A percentile compares a stretch with the other conserved stretches of the same genome.
Conservation (phyloP, 139 green algal genomes). For the Micractinium sp. region DNA sequence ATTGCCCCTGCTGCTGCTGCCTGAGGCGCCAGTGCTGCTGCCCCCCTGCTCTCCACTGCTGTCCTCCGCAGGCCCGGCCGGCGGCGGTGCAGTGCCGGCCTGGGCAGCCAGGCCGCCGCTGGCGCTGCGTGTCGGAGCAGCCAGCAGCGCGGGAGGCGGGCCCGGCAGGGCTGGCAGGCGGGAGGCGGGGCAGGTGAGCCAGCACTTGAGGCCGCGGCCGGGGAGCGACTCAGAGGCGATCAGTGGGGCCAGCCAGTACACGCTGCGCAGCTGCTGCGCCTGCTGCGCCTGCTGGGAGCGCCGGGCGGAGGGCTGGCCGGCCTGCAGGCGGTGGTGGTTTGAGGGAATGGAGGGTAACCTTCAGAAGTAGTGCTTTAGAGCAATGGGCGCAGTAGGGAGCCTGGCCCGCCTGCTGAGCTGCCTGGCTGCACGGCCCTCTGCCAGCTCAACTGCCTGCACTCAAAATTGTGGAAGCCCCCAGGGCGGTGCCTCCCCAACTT, state of each 20-base stretch:
- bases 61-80: neutral
- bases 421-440: too few species aligned
- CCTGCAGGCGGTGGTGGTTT: neutral
- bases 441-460: too few species aligned
- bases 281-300: neutral
- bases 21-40: neutral
- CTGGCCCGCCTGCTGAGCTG: too few species aligned
- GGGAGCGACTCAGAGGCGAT: slow-evolving; percentile 3
- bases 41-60: too few species aligned
- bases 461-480: too few species aligned
- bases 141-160: neutral
- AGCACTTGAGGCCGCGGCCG: slow-evolving; percentile 17
- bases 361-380: too few species aligned
- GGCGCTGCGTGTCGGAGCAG: too few species aligned
- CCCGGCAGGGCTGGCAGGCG: neutral
- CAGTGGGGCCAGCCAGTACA: slow-evolving; percentile 11
- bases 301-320: neutral
- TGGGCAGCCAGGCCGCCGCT: neutral
- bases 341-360: neutral
- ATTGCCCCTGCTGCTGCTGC: neutral
- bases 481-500: too few species aligned
- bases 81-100: neutral
- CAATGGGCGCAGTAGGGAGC: too few species aligned
- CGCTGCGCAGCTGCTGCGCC: neutral
- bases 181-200: neutral